Evolutionary conservation across 441 rosid species (phyloP).

Genomic region (Populus hybrid): DNA sequence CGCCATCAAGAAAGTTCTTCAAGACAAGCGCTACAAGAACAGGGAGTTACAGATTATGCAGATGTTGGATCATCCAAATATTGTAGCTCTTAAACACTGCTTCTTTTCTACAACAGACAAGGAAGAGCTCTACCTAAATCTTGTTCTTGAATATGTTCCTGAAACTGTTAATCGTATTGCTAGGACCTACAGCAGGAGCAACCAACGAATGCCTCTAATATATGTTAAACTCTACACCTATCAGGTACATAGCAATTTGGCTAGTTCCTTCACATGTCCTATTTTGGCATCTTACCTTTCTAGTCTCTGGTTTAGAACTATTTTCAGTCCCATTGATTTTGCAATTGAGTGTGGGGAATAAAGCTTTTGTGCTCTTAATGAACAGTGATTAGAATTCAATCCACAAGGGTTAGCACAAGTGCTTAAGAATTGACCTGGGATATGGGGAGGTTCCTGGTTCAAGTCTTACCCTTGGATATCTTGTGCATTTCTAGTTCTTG

Average conservation of each 20-base stretch:
- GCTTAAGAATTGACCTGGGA: neutral
- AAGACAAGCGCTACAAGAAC: conserved; percentile 96
- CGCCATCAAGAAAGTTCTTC: conserved; percentile 26
- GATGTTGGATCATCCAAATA: conserved; percentile 96
- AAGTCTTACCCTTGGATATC: neutral
- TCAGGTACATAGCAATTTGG: conserved; percentile 47
- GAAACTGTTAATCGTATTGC: conserved; percentile 90
- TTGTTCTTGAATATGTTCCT: conserved; percentile 92
- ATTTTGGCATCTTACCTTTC: neutral
- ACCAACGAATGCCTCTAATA: conserved; percentile 86
- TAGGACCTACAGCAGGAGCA: conserved; percentile 72
- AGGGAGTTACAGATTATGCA: conserved; percentile 96
- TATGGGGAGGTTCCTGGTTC: neutral
- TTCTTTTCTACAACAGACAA: conserved; percentile 91
- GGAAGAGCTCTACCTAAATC: conserved; percentile 92
- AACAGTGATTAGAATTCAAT: neutral
- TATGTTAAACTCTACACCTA: conserved; percentile 93
- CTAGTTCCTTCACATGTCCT: neutral
- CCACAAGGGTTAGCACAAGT: neutral
- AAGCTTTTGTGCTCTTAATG: neutral
- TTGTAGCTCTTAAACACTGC: conserved; percentile 80
- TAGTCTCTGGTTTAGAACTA: neutral
- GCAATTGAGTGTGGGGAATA: conserved; percentile 4
- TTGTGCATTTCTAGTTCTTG: neutral
- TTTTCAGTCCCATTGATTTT: neutral